Base-by-base conservation (phyloP, 768 basidiomycete species). In the Phylloporus sp. region DNA sequence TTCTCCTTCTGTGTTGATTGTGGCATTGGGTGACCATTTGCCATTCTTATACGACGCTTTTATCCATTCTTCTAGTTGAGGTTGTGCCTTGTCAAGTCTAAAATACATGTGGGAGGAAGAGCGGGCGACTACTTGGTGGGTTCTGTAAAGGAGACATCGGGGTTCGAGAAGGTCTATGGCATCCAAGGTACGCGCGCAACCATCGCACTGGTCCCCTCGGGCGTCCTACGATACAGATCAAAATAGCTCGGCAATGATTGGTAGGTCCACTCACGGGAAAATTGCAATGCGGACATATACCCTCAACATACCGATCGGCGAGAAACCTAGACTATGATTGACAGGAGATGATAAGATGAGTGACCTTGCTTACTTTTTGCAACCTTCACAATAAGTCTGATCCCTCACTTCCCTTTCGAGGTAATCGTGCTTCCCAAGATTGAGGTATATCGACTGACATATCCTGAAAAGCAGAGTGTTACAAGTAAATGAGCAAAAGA, bases 141-240 rank as follows among this genome's bases (percentile, higher is more conserved):
- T 75, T 66, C 84, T 87, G 71, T 93, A 77, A 50, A 97, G 78
- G 49, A 94, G 82, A 67, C 97, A 99, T 38, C 94, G 84, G n/a
- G 97, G 97, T 59, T 92, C 86, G 69, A 97, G 78, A 49, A 99
- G 80, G 60, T 97, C 93, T 53, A 95, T 81, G 2, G 97, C 92
- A 57, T 97, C 92, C 39, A 97, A 80, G 2, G 97, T 97, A 49
- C 91, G 80, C 40, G 86, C 84, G 68, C 97, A 99, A 48, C 84
- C 77, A 69, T 99, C 97, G 69, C 97, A 99, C 73, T 99, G 97
- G 68, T 99, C 97, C 8, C 97, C 97, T 31, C 97, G 88, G 29
- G 95, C 97, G 61, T 97, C 97, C 88, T 92, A 50, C 18, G 41
- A 34, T 7, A 24, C 56, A 38, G 6, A 22, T 52, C 13, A 26